phyloP scores from a whole-genome alignment of 768 basidiomycete genomes.

The Leccinum uliginosum region DNA sequence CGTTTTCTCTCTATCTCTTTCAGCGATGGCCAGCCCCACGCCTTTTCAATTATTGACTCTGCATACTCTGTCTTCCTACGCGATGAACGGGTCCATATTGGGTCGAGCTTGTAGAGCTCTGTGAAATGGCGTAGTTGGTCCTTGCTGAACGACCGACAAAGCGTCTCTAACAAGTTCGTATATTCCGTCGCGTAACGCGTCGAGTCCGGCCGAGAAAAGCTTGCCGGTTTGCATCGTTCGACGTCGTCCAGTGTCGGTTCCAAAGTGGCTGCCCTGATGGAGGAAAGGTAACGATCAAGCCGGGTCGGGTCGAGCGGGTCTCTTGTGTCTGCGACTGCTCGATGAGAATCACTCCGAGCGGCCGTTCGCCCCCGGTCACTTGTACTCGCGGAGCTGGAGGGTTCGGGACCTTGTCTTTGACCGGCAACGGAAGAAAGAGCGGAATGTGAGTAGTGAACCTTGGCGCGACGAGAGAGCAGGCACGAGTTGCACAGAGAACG shows the following conservation, averaged over 20 bases:
- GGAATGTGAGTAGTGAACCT: constrained; percentile 24
- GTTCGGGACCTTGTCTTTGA: constrained; percentile 3
- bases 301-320: constrained; percentile 40
- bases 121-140: constrained; percentile 56
- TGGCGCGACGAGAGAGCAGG: constrained; percentile 11
- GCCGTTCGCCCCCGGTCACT: constrained; percentile 1
- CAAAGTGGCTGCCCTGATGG: constrained; percentile 41
- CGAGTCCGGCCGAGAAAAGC: constrained; percentile 37
- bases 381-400: constrained; percentile 1
- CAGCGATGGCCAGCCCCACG: constrained; percentile 69
- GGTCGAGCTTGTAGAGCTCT: constrained; percentile 41
- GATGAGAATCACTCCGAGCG: constrained; percentile 1
- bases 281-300: constrained; percentile 54
- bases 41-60: constrained; percentile 53
- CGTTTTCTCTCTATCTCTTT: constrained; percentile 45
- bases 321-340: constrained; percentile 1
- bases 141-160: constrained; percentile 61
- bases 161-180: constrained; percentile 43
- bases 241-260: constrained; percentile 57
- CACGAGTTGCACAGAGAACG: constrained; percentile 18
- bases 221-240: constrained; percentile 49
- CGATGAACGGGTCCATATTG: constrained; percentile 29
- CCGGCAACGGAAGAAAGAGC: constrained; percentile 12
- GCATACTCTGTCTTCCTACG: constrained; percentile 40
- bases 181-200: constrained; percentile 51